Conservation (phyloP, 1,284 basidiomycete species). For the Puccinia horiana region DNA sequence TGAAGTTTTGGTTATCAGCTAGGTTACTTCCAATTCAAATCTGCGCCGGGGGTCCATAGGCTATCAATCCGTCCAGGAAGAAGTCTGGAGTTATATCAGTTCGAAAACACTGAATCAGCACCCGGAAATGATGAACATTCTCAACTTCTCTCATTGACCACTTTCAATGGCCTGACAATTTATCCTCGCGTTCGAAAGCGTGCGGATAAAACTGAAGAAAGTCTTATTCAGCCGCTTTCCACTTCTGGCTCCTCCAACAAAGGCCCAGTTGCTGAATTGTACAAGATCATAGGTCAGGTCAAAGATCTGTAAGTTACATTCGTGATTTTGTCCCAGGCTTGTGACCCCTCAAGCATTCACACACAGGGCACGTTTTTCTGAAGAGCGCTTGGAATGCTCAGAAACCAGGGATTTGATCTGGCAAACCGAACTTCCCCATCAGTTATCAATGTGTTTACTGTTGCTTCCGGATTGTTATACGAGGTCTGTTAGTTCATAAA, state of each 20-base stretch:
- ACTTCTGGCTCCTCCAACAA: background rate
- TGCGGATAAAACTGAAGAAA: slow-evolving; percentile 72
- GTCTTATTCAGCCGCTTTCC: slow-evolving; percentile 39
- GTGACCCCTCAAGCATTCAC: background rate
- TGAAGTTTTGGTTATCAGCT: slow-evolving; percentile 59
- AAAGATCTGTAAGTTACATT: slow-evolving; percentile 40
- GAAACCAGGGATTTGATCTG: slow-evolving; percentile 11
- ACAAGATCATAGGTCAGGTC: slow-evolving; percentile 43
- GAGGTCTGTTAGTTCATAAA: slow-evolving; percentile 66
- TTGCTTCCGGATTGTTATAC: slow-evolving; percentile 92
- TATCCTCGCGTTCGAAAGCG: slow-evolving; percentile 75
- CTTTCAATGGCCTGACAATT: slow-evolving; percentile 82
- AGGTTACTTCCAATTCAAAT: slow-evolving; percentile 94
- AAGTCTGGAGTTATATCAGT: slow-evolving; percentile 75
- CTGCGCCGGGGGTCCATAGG: slow-evolving; percentile 80
- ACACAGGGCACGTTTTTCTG: background rate
- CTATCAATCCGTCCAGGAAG: slow-evolving; percentile 79
- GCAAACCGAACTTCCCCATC: slow-evolving; percentile 63
- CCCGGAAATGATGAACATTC: slow-evolving; percentile 70
- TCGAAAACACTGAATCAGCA: slow-evolving; percentile 76
- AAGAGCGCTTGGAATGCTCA: slow-evolving; percentile 35
- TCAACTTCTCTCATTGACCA: slow-evolving; percentile 71
- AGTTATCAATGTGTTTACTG: slow-evolving; percentile 97
- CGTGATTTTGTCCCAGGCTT: background rate
- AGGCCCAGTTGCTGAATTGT: background rate